These are phyloP conservation scores for Colletotrichum sp. DNA, from an alignment of 2,329 filamentous ascomycete species.

Conservation along the genomic window DNA sequence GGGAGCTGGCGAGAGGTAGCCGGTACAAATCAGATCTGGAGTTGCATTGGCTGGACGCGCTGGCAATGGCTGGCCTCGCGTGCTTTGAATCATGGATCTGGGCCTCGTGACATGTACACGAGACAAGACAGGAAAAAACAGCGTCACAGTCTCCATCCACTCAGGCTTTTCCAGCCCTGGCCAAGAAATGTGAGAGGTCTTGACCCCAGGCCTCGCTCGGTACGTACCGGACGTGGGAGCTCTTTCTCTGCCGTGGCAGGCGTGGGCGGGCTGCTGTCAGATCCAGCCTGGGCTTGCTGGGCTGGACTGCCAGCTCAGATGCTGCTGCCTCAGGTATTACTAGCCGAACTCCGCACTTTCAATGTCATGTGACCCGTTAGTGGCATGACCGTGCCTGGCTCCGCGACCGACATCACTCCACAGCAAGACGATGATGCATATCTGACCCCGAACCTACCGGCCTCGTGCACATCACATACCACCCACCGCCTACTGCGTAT, in stretches of 20 bases:
- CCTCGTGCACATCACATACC: not conserved
- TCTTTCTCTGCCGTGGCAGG: not conserved
- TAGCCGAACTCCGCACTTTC: not conserved
- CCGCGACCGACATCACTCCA: not conserved
- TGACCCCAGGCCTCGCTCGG: not conserved
- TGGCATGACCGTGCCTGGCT: not conserved
- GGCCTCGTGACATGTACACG: not conserved
- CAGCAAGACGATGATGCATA: not conserved
- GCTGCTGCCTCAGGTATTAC: not conserved
- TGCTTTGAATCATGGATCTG: not conserved
- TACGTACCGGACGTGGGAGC: not conserved
- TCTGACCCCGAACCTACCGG: not conserved
- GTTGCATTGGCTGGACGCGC: not conserved
- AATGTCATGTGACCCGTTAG: slow-evolving; percentile 5
- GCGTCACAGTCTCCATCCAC: not conserved
- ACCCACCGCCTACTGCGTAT: not conserved
- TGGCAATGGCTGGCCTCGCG: not conserved
- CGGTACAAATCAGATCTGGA: not conserved
- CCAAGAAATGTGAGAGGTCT: not conserved
- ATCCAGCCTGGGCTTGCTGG: not conserved
- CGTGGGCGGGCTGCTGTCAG: not conserved
- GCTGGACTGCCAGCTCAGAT: not conserved
- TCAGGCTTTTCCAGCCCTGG: not conserved
- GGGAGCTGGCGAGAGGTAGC: not conserved
- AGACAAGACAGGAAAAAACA: not conserved